Conservation (phyloP, 2,329 filamentous ascomycete genomes). For the Chalaropsis ovoidea region DNA sequence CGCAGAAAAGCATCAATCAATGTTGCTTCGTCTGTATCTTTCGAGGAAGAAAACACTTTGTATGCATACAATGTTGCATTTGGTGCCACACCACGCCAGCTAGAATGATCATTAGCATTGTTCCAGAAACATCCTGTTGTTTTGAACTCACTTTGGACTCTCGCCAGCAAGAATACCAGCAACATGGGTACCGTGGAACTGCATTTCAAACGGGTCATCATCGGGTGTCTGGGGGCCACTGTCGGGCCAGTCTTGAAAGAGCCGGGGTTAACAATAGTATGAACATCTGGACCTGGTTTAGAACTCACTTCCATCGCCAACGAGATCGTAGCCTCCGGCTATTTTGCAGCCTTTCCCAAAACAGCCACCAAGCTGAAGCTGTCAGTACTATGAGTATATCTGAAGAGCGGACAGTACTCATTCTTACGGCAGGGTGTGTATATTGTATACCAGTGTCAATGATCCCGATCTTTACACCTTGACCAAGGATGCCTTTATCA, state of each 20-base stretch:
- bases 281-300: not conserved
- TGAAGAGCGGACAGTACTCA: not conserved
- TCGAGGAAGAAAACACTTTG: slow-evolving; percentile 38
- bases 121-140: slow-evolving; percentile 28
- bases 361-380: slow-evolving; percentile 34
- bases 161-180: slow-evolving; percentile 29
- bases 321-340: slow-evolving; percentile 35
- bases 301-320: slow-evolving; percentile 28
- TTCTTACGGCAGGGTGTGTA: slow-evolving; percentile 29
- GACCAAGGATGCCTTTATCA: slow-evolving; percentile 33
- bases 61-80: slow-evolving; percentile 27
- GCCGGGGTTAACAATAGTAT: not conserved
- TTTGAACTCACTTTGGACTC: slow-evolving; percentile 36
- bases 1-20: slow-evolving; percentile 33
- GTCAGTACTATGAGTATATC: not conserved
- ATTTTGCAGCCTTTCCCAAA: slow-evolving; percentile 36
- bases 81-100: slow-evolving; percentile 28
- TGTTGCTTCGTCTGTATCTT: slow-evolving; percentile 32
- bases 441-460: slow-evolving; percentile 38
- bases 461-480: slow-evolving; percentile 34
- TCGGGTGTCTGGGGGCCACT: slow-evolving; percentile 32
- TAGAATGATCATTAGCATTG: not conserved
- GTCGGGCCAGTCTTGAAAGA: slow-evolving; percentile 18
- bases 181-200: slow-evolving; percentile 34
- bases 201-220: slow-evolving; percentile 42